Conservation (phyloP, 306 rosid genomes). For the Elaeagnus macrophylla region DNA sequence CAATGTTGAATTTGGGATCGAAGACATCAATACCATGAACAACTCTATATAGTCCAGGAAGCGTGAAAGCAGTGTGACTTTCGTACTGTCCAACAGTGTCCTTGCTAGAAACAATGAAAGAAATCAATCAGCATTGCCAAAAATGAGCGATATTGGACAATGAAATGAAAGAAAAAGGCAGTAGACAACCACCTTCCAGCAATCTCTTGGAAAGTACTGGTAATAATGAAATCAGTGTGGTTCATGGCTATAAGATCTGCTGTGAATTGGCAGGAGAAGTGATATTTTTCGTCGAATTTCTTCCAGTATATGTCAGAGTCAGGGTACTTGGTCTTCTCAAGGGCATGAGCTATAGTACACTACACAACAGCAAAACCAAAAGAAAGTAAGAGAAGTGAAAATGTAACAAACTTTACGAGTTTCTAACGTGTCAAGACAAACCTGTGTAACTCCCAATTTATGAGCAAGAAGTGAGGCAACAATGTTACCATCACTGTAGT, state of each 20-base stretch:
- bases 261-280: constrained; percentile 95
- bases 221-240: constrained; percentile 94
- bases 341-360: constrained; percentile 99
- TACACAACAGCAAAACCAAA: constrained; percentile 16
- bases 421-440: constrained; percentile 16
- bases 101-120: constrained; percentile 44
- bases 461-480: constrained; percentile 94
- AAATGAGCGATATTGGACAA: background rate
- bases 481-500: constrained; percentile 97
- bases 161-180: no score
- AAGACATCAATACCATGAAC: constrained; percentile 94
- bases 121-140: background rate
- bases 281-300: constrained; percentile 77
- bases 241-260: constrained; percentile 99
- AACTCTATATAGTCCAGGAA: constrained; percentile 94
- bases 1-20: constrained; percentile 99
- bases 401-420: background rate
- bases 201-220: constrained; percentile 97
- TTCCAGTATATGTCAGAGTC: constrained; percentile 98
- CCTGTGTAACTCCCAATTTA: constrained; percentile 89
- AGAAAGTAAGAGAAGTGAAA: background rate
- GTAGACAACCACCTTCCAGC: constrained; percentile 68
- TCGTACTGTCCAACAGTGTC: constrained; percentile 96
- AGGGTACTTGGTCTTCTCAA: constrained; percentile 96
- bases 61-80: constrained; percentile 96